Percentiles rank a stretch among this genome's conserved stretches.
Conservation (phyloP, 192 early-diverging fungal genomes). For the Backusella parvicylindrica region DNA sequence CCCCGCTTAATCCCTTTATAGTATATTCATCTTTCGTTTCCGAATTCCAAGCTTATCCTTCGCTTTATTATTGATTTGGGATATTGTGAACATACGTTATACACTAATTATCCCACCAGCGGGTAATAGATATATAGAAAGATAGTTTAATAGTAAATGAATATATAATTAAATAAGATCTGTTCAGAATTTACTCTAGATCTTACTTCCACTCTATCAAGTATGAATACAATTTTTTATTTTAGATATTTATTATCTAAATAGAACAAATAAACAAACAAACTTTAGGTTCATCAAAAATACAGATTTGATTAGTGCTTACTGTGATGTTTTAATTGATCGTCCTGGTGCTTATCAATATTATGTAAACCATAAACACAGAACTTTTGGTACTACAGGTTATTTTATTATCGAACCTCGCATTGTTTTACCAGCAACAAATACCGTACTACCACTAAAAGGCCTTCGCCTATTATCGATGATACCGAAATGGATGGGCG, state of each 20-base stretch:
- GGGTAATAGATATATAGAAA: slow-evolving; percentile 46
- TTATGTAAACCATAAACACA: slow-evolving; percentile 60
- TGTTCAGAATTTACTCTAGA: slow-evolving; percentile 29
- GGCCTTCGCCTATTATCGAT: slow-evolving; percentile 87
- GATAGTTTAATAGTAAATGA: slow-evolving; percentile 30
- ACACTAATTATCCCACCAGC: slow-evolving; percentile 83
- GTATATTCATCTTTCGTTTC: slow-evolving; percentile 76
- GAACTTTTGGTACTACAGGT: slow-evolving; percentile 28
- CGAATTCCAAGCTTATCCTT: slow-evolving; percentile 61
- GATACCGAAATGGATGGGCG: slow-evolving; percentile 95
- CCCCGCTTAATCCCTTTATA: slow-evolving; percentile 24
- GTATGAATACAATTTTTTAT: slow-evolving; percentile 24
- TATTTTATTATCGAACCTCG: slow-evolving; percentile 88
- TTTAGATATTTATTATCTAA: slow-evolving; percentile 5
- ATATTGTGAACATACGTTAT: slow-evolving; percentile 57
- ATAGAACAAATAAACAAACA: slow-evolving; percentile 1
- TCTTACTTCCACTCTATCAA: slow-evolving; percentile 35
- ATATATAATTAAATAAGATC: not conserved
- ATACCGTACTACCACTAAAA: slow-evolving; percentile 70
- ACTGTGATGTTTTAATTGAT: slow-evolving; percentile 59
- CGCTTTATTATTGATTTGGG: slow-evolving; percentile 84
- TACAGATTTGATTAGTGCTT: slow-evolving; percentile 52
- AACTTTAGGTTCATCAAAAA: slow-evolving; percentile 17
- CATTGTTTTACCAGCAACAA: slow-evolving; percentile 46
- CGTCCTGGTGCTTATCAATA: slow-evolving; percentile 87